Conservation (phyloP, 257 asterid species). For the Solanum chilense region DNA sequence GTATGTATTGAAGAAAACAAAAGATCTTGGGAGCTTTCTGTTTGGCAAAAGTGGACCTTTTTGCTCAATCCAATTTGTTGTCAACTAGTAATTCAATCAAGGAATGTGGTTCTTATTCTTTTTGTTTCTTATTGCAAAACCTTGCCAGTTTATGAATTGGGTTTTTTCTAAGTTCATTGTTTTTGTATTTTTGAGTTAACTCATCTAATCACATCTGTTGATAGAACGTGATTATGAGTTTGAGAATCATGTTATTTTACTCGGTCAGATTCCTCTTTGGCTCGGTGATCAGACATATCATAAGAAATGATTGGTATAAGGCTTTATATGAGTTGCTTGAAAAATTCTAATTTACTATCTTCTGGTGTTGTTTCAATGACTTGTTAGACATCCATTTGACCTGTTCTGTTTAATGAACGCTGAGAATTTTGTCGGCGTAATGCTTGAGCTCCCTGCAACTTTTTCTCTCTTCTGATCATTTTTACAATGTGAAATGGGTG, state of each 20-base stretch:
- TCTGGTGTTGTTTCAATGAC: not conserved
- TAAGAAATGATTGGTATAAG: not conserved
- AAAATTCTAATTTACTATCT: not conserved
- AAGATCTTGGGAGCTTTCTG: not conserved
- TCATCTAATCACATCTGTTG: not conserved
- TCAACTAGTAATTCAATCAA: not conserved
- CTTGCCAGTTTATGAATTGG: not conserved
- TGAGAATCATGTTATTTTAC: not conserved
- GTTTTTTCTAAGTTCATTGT: not conserved
- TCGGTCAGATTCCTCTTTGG: not conserved
- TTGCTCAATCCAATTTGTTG: not conserved
- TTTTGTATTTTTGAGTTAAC: not conserved
- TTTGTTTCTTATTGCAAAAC: not conserved
- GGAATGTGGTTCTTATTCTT: not conserved
- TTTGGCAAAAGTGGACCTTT: not conserved
- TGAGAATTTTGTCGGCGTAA: not conserved
- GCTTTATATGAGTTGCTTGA: not conserved
- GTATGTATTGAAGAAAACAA: not conserved
- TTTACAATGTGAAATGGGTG: not conserved
- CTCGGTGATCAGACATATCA: not conserved
- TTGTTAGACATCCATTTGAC: not conserved
- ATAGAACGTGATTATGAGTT: not conserved
- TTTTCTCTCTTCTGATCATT: not conserved
- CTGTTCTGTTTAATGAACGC: not conserved
- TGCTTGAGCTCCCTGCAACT: not conserved